Percentiles rank a stretch among this genome's conserved stretches.
phyloP scores from a whole-genome alignment of 2,329 filamentous ascomycete species.

The Trichoderma sp. region DNA sequence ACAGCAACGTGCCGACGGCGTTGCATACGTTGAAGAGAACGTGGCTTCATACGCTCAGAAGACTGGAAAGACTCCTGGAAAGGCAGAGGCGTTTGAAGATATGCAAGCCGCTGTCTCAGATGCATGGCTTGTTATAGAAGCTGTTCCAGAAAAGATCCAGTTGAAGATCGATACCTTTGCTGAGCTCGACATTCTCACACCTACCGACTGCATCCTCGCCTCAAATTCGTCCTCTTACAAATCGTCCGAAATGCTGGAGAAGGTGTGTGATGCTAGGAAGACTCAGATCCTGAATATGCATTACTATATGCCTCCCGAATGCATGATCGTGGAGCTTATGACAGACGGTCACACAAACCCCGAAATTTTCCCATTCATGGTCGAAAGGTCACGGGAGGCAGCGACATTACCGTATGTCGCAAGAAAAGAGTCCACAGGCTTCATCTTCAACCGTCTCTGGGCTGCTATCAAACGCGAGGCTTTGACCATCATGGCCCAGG shows the following conservation, averaged over 20 bases:
- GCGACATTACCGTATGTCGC: constrained; percentile 46
- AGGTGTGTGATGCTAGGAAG: constrained; percentile 41
- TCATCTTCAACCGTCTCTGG: constrained; percentile 59
- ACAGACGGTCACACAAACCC: constrained; percentile 47
- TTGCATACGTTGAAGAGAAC: constrained; percentile 43
- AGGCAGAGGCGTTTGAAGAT: constrained; percentile 36
- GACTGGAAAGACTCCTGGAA: constrained; percentile 28
- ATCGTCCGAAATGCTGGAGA: constrained; percentile 48
- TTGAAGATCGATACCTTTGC: constrained; percentile 52
- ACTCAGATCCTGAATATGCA: constrained; percentile 51
- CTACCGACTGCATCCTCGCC: constrained; percentile 49
- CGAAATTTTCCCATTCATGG: constrained; percentile 48
- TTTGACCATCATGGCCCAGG: constrained; percentile 51
- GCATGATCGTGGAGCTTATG: constrained; percentile 55
- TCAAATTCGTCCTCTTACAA: constrained; percentile 57
- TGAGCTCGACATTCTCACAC: constrained; percentile 45
- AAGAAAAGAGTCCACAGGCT: constrained; percentile 51
- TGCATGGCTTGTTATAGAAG: constrained; percentile 57
- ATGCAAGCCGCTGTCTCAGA: constrained; percentile 43
- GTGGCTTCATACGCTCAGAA: constrained; percentile 33
- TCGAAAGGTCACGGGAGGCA: constrained; percentile 40
- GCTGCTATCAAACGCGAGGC: constrained; percentile 57
- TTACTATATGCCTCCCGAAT: constrained; percentile 51
- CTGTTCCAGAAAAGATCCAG: constrained; percentile 51
- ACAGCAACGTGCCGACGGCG: constrained; percentile 39